These are phyloP conservation scores for Saccharomyces uvarum DNA, from an alignment of 1,139 yeast genomes.

Conservation along the genomic window DNA sequence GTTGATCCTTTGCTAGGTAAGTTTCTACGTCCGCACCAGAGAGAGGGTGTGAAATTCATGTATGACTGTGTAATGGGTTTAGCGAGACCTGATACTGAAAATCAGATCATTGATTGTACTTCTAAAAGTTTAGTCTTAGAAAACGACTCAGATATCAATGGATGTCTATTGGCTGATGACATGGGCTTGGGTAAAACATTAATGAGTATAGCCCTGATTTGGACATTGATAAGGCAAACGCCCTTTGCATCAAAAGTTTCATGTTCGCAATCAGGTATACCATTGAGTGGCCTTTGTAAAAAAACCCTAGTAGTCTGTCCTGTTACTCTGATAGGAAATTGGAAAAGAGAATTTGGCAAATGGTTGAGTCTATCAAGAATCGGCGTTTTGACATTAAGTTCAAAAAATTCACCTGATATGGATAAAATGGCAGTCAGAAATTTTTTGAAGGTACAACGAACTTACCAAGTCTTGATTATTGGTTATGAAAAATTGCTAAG, in stretches of 20 bases:
- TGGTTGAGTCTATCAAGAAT: constrained; percentile 74
- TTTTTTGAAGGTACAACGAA: constrained; percentile 56
- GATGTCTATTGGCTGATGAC: constrained; percentile 88
- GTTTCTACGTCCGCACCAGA: constrained; percentile 70
- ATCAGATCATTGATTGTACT: constrained; percentile 13
- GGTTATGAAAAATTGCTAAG: constrained; percentile 67
- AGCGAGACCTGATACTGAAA: constrained; percentile 29
- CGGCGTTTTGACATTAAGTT: constrained; percentile 49
- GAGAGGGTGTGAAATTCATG: constrained; percentile 72
- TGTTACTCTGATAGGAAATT: constrained; percentile 76
- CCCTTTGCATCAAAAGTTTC: constrained; percentile 37
- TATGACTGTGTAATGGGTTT: constrained; percentile 77
- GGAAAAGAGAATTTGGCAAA: constrained; percentile 82
- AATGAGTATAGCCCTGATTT: constrained; percentile 72
- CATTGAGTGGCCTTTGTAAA: constrained; percentile 28
- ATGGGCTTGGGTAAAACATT: constrained; percentile 96
- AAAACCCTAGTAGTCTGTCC: constrained; percentile 85
- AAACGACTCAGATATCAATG: constrained; percentile 43
- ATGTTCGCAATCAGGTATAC: constrained; percentile 26
- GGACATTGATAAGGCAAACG: constrained; percentile 76
- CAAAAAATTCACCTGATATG: constrained; percentile 39
- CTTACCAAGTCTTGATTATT: constrained; percentile 74
- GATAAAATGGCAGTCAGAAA: constrained; percentile 53
- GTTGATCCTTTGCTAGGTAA: constrained; percentile 60
- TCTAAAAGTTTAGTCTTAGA: constrained; percentile 15